Base-by-base conservation (phyloP, 2,329 filamentous ascomycete species). In the Drechslerella dactyloides region DNA sequence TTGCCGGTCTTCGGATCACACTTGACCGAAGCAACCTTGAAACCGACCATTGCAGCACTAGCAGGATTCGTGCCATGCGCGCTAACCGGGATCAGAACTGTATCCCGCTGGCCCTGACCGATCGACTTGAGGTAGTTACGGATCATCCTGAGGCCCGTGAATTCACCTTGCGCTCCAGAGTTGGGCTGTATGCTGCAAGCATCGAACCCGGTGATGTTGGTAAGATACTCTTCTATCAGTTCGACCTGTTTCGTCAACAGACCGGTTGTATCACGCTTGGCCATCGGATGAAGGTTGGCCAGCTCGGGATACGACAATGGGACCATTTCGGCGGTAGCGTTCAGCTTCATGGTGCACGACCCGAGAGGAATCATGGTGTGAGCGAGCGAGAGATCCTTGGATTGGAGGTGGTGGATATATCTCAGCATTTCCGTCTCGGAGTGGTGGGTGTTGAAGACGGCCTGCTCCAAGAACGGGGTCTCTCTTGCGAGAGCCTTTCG, bases 281-380 rank as follows among this genome's bases (percentile, higher is more conserved):
- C 85, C 77, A 92, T 91, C 0, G 93, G 93, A 81, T 97, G 93
- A 35, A 96, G 84, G 73, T 89, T 86, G 46, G 90, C 85, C 77
- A 93, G 91, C 55, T 88, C 86, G 0, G 88, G 86, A 81, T 87
- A 89, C 0, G 90, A 90, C 62, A 97, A 85, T 6, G 93, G 89
- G 15, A 90, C 85, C 93, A 97, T 97, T 82, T 97, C 91, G 0
- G 90, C 90, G 1, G 93, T 94, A 46, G 90, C 90, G 79, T 97
- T 97, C 59, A 97, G 87, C 84, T 97, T 97, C 93, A 97, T 97
- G 13, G 93, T 97, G 83, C 93, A 97, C 0, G 93, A 97, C 19
- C 93, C 93, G 0, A 97, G 85, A 1, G 93, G 92, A 73, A 97
- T 97, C 93, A 97, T 97, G 15, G 93, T 97, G 81, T 97, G 93